These are phyloP conservation scores for Castanospermum australe DNA, from an alignment of 306 rosid species.

Conservation along the genomic window DNA sequence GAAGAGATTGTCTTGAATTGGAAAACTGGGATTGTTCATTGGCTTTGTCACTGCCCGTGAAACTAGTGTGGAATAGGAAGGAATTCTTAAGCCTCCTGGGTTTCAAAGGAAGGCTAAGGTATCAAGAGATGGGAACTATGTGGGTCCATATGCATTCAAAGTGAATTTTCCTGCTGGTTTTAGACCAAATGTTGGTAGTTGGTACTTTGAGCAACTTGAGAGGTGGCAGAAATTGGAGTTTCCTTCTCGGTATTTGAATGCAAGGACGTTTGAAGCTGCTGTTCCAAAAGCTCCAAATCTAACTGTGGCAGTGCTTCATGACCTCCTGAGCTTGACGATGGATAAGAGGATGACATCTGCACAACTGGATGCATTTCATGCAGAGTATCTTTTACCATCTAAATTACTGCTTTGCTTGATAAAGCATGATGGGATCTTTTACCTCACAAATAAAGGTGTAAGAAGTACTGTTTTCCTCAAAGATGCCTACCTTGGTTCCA, in stretches of 20 bases:
- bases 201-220: slow-evolving; percentile 64
- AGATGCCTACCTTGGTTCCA: slow-evolving; percentile 64
- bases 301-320: slow-evolving; percentile 75
- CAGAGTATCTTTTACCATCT: slow-evolving; percentile 74
- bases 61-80: slow-evolving; percentile 43
- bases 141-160: slow-evolving; percentile 63
- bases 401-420: slow-evolving; percentile 70
- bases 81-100: slow-evolving; percentile 26
- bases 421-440: slow-evolving; percentile 86
- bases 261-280: slow-evolving; percentile 64
- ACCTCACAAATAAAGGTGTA: slow-evolving; percentile 86
- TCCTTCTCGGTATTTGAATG: slow-evolving; percentile 86
- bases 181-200: slow-evolving; percentile 67
- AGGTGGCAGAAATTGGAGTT: slow-evolving; percentile 85
- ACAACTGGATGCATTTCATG: slow-evolving; percentile 74
- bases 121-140: slow-evolving; percentile 66
- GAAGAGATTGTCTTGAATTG: slow-evolving; percentile 53
- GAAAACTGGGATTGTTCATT: slow-evolving; percentile 84
- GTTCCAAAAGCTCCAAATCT: slow-evolving; percentile 77
- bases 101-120: slow-evolving; percentile 51
- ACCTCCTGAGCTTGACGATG: slow-evolving; percentile 79
- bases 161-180: slow-evolving; percentile 68
- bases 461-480: slow-evolving; percentile 73
- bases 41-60: slow-evolving; percentile 66
- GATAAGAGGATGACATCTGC: slow-evolving; percentile 83